Evolutionary conservation across 257 asterid genomes (phyloP).

Genomic region (Fraxinus excelsior): DNA sequence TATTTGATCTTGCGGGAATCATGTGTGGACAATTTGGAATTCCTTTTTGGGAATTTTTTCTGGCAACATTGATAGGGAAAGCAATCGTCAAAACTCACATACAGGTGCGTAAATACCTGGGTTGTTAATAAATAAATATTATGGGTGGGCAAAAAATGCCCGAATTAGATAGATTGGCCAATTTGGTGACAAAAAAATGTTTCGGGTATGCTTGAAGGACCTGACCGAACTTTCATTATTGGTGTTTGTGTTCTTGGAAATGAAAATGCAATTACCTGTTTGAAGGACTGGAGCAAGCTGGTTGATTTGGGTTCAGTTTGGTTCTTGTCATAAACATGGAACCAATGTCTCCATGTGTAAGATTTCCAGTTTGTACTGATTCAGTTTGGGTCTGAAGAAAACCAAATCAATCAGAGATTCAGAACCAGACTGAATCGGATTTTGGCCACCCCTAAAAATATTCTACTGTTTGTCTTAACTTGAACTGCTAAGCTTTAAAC

Average conservation of each 20-base stretch:
- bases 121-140: not conserved
- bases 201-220: not conserved
- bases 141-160: not conserved
- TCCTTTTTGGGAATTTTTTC: slow-evolving; percentile 87
- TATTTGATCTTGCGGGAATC: slow-evolving; percentile 96
- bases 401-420: not conserved
- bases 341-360: not conserved
- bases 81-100: slow-evolving; percentile 91
- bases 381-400: not conserved
- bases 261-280: not conserved
- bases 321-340: not conserved
- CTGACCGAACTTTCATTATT: not conserved
- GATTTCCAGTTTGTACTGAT: not conserved
- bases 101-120: slow-evolving; percentile 50
- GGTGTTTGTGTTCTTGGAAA: not conserved
- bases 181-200: not conserved
- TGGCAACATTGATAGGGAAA: slow-evolving; percentile 87
- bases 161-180: not conserved
- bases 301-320: not conserved
- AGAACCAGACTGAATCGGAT: not conserved
- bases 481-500: not conserved
- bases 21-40: slow-evolving; percentile 96
- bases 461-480: not conserved
- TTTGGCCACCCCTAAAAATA: not conserved
- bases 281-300: not conserved